Evolutionary conservation across 1,284 basidiomycete genomes (phyloP).

Genomic region (Microbotryum violaceum): DNA sequence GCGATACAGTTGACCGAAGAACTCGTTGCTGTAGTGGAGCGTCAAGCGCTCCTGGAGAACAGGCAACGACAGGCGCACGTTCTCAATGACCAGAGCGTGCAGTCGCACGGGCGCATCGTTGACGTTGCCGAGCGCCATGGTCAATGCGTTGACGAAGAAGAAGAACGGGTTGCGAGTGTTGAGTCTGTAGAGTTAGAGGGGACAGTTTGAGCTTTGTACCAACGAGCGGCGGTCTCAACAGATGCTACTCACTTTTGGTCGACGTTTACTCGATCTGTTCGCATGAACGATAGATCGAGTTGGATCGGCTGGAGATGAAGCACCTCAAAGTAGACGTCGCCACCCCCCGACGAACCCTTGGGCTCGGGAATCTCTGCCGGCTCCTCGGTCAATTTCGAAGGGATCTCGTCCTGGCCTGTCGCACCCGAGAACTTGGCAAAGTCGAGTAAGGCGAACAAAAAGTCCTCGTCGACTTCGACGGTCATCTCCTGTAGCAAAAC

Average conservation of each 20-base stretch:
- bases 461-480: conserved; percentile 93
- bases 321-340: conserved; percentile 90
- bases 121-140: conserved; percentile 95
- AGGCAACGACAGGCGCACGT: conserved; percentile 78
- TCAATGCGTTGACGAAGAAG: conserved; percentile 86
- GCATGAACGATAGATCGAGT: conserved; percentile 91
- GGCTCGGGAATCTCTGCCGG: conserved; percentile 76
- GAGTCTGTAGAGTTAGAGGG: conserved; percentile 46
- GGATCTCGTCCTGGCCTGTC: conserved; percentile 68
- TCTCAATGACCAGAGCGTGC: conserved; percentile 90
- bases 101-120: conserved; percentile 94
- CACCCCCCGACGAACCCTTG: conserved; percentile 52
- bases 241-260: conserved; percentile 57
- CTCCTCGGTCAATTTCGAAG: conserved; percentile 59
- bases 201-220: too few relatives aligned
- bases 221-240: too few relatives aligned
- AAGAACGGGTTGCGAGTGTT: conserved; percentile 86
- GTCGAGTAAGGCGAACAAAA: conserved; percentile 86
- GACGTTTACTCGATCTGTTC: conserved; percentile 84
- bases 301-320: conserved; percentile 94
- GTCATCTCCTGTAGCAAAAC: conserved; percentile 90
- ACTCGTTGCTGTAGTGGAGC: conserved; percentile 91
- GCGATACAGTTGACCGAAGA: conserved; percentile 88
- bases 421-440: conserved; percentile 85
- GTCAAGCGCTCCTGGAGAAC: conserved; percentile 78